Base-by-base conservation (phyloP, 768 basidiomycete species). In the Pleurotus platypus region DNA sequence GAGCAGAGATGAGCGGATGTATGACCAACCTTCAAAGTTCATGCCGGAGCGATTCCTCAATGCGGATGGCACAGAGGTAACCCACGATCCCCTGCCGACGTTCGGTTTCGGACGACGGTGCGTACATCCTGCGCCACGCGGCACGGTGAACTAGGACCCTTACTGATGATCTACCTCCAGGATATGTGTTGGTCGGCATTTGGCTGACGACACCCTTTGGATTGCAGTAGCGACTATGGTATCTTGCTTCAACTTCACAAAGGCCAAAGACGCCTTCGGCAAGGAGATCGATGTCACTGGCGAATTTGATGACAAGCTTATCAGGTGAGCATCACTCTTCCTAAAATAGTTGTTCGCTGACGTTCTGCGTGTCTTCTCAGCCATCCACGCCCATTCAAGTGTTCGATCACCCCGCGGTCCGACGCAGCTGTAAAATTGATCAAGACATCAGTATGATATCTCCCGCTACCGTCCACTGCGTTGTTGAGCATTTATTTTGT, bases 121-220 rank as follows among this genome's bases (percentile, higher is more conserved):
- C 46, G 55, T 56, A 27, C 16, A 15, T 46, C 46, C 27, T 24
- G 6, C 5, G n/a, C 16, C 35, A 0, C 18, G 9, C 46, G 51
- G 22, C 47, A 53, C 35, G 60, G 60, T 35, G 63, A 67, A 9
- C 65, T 72, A 55, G 55, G 61, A 40, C 61, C 64, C 0, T 35
- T 35, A 35, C 30, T 70, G 62, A 47, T 69, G 70, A 15, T 69
- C 67, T 56, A 66, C 70, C 40, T 59, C 67, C 38, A 61, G 69
- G 46, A 69, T 70, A 13, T 75, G 74, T 53, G 62, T 67, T 15
- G 74, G 74, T 13, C 59, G 63, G 20, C 63, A 70, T 53, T 58
- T 74, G 16, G 73, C 73, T 1, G 70, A 71, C 50, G 60, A 69
- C 12, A 65, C 68, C 13, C 45, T 75, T 30, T 75, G 72, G 56